Base-by-base conservation (phyloP, 169 alveolate genomes). In the Besnoitia besnoiti region DNA sequence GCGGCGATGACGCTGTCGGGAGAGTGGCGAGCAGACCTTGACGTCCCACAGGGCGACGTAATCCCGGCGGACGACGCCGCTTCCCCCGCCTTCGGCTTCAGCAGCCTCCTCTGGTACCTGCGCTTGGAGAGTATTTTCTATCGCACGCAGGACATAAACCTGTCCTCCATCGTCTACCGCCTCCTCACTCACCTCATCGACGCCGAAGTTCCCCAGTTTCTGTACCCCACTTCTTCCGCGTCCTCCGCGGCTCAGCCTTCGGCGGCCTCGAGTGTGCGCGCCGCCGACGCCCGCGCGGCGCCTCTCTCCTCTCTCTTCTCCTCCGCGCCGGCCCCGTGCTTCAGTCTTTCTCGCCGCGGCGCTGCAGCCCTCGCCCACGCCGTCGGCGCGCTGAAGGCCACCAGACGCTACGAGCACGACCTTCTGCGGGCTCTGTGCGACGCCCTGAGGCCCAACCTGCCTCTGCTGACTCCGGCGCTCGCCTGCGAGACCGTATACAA, bases 31-130 rank as follows among this genome's bases (percentile, higher is more conserved):
- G 19, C 30, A 14, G 62, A 19, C 19, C 10, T 10, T 14, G 62
- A 10, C 10, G 62, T 19, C 10, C 10, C 62, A 19, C 62, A n/a
- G 80, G 39, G 87, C 50, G 61, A 16, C 19, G 87, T n/a, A 39
- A 77, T 3, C 19, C 37, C 61, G 35, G 59, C 87, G 59, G 14
- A 27, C n/a, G n/a, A 0, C 42, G 84, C 47, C 42, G 40, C 16
- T 73, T 73, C 47, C 59, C 16, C 87, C 61, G 21, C 37, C 87
- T 77, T 77, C 4, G 87, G 87, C 62, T 42, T 77, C 40, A 39
- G 62, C 40, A 42, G 61, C n/a, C 87, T 77, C 0, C 47, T 46
- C 24, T 77, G 87, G 87, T 77, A 40, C 40, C 59, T 77, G 40
- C 87, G 87, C 21, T 59, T 77, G 39, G 61, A 77, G 47, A 40